Base-by-base conservation (phyloP, 192 early-diverging fungal species). In the Gamsiella multidivaricata region DNA sequence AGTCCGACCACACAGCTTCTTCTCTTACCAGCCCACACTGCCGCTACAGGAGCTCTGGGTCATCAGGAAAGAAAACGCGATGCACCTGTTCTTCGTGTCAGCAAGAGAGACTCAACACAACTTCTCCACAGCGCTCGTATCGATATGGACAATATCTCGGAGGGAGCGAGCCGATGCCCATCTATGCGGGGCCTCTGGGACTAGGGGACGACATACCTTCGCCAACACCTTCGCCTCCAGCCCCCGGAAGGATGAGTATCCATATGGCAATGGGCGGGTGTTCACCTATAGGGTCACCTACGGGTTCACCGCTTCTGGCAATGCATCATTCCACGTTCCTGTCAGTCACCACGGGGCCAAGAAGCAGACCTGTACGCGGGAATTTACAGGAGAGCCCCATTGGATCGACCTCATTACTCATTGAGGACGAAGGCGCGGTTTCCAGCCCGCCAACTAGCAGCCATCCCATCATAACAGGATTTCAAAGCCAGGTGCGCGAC, bases 221-320 rank as follows among this genome's bases (percentile, higher is more conserved):
- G 12, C 74, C 74, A 14, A 64, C 74, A 1, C 74, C 74, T 8
- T 78, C 74, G 25, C 74, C 74, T 5, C 70, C 70, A 37, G 14
- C 74, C 2, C 47, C 65, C 50, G 66, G 74, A 53, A 37, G 74
- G 33, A 37, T 69, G n/a, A 63, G 66, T 17, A 69, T 69, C 33
- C 74, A 78, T 33, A 78, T 78, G 74, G 74, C 74, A 5, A 78
- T 78, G 74, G 59, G 54, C 29, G 54, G 74, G 9, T 53, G 29
- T 18, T 78, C 74, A 2, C 74, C 74, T 23, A 53, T 78, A 2
- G 46, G 61, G 11, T 78, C 74, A 25, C 74, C 74, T 9, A 55
- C 59, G 1, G 26, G 46, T n/a, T 68, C 72, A 20, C 65, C 72
- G 15, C 36, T 67, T 5, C 26, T 66, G 42, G 25, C 41, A n/a